Percentiles rank a stretch among this genome's conserved stretches.
Conservation (phyloP, 1,284 basidiomycete genomes). For the Ceratobasidium papillatum region DNA sequence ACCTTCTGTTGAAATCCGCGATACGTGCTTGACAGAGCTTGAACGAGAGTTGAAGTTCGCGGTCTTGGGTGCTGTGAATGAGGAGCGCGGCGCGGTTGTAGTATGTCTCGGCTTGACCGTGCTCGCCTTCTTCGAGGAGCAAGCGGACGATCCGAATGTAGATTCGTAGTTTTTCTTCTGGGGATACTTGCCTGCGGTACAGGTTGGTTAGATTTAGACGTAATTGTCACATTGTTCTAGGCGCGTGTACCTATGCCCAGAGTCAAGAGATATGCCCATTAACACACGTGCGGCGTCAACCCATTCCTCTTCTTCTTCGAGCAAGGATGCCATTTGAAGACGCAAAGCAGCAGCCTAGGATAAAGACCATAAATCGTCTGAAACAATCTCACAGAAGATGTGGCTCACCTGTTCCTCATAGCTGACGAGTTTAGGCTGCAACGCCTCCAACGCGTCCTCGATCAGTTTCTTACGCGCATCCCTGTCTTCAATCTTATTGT, state of each 20-base stretch:
- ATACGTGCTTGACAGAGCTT: conserved; percentile 93
- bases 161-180: conserved; percentile 87
- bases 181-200: conserved; percentile 67
- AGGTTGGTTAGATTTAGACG: not conserved
- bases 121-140: conserved; percentile 94
- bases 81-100: conserved; percentile 95
- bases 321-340: conserved; percentile 85
- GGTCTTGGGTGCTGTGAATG: conserved; percentile 78
- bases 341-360: conserved; percentile 80
- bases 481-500: conserved; percentile 63
- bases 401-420: conserved; percentile 91
- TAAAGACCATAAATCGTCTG: not conserved
- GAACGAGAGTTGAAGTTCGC: conserved; percentile 79
- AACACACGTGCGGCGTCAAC: conserved; percentile 89
- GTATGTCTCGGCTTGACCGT: conserved; percentile 93
- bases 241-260: conserved; percentile 76
- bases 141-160: conserved; percentile 95
- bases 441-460: conserved; percentile 71
- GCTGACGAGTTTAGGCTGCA: conserved; percentile 81
- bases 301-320: conserved; percentile 94
- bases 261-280: conserved; percentile 90
- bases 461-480: conserved; percentile 71
- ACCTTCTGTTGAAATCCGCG: conserved; percentile 89
- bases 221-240: not conserved
- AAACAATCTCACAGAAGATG: conserved; percentile 36